Base-by-base conservation (phyloP, 257 asterid species). In the Catharanthus roseus region DNA sequence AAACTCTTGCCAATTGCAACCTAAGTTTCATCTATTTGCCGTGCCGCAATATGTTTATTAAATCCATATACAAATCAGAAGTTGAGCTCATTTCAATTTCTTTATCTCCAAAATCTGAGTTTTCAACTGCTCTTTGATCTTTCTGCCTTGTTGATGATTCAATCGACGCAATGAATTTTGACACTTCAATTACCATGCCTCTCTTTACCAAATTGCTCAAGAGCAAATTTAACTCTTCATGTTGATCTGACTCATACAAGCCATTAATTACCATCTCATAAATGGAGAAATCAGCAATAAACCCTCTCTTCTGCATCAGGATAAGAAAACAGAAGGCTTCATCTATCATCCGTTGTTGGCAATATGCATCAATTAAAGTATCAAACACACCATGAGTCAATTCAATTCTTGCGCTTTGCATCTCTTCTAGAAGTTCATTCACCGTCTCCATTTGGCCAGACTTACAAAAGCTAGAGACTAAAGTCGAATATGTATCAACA, bases 261-360 rank as follows among this genome's bases (percentile, higher is more conserved):
- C 70, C 66, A 69, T 68, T 56, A 4, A 78, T 66, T 36, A 78
- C 41, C 79, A 54, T 68, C 75, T 73, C 79, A 54, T 69, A 76
- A 54, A 67, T 34, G 39, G 47, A 63, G 41, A 26, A 72, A 58
- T 72, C 79, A 0, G 56, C 57, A 16, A 70, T 12, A 24, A 75
- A 56, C 55, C 75, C 81, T 76, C 62, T 82, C 77, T 69, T 63
- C 67, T 75, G 81, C 81, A 75, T 82, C 57, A 70, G n/a, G 36
- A 50, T 60, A 36, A 73, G 44, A 26, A 75, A 31, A 26, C n/a
- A 38, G 62, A 70, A 64, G 8, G 79, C 86, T 76, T 78, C 83
- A 65, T 65, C 72, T 12, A 73, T 56, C 79, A 66, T 71, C 56
- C 58, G 63, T 21, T 64, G 70, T 18, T 28, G 53, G 69, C 75